Percentiles rank a stretch among this genome's conserved stretches.
Evolutionary conservation across 768 basidiomycete genomes (phyloP).

Genomic region (Psilocybe subaeruginosa): DNA sequence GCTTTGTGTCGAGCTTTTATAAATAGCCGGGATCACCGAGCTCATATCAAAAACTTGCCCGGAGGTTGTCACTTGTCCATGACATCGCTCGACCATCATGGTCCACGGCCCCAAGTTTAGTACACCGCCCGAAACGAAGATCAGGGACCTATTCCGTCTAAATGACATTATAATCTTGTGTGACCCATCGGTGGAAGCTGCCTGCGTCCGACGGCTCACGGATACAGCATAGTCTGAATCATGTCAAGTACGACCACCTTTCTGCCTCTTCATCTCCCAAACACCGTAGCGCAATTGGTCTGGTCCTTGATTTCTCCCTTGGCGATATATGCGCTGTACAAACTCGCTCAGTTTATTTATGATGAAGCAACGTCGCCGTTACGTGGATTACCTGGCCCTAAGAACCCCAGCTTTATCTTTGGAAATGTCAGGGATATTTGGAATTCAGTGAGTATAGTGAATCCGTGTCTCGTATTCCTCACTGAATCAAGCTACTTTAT

Average conservation of each 20-base stretch:
- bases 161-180: no score
- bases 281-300: not conserved
- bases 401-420: slow-evolving; percentile 38
- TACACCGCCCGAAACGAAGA: no score
- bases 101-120: no score
- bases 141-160: no score
- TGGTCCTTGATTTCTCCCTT: not conserved
- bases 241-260: not conserved
- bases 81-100: no score
- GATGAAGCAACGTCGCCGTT: slow-evolving; percentile 14
- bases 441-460: slow-evolving; percentile 32
- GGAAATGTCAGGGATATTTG: slow-evolving; percentile 45
- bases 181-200: no score
- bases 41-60: no score
- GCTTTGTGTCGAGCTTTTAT: no score
- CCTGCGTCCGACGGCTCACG: no score
- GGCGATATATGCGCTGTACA: slow-evolving; percentile 3
- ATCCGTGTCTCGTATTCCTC: not conserved
- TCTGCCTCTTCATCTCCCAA: not conserved
- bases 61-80: no score
- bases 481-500: not conserved
- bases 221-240: not conserved
- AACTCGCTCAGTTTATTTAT: slow-evolving; percentile 1
- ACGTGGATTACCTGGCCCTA: slow-evolving; percentile 19
- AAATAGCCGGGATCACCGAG: no score